Base-by-base conservation (phyloP, 108 stramenopile species). In the Pseudonitzschia delicatissima region DNA sequence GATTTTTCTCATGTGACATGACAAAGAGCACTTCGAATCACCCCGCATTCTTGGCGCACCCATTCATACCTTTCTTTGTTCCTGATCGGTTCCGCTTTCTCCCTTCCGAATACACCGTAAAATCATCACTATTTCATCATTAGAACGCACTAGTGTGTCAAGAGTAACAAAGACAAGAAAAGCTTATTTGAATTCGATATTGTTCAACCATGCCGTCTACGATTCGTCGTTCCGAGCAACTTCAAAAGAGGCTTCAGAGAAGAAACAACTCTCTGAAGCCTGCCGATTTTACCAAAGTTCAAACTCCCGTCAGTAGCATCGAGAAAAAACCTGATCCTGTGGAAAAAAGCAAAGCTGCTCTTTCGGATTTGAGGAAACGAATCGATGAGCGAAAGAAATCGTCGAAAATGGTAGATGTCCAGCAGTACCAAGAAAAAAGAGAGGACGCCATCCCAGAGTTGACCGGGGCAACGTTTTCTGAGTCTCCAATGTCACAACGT, bases 361-460 rank as follows among this genome's bases (percentile, higher is more conserved):
- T 61, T 26, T 37, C 60, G 23, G 40, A 40, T 28, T 37, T 61
- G 39, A 61, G 60, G 20, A 61, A 61, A 42, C 39, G 39, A 33
- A 40, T 42, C 21, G 25, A 61, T 17, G 25, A 61, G n/a, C 60
- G 36, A n/a, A 61, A 61, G 32, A 61, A 61, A 28, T 36, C 21
- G 28, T 26, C n/a, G 12, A 61, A 34, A 28, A 4, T 33, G 53
- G 12, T 33, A 8, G 34, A 42, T 40, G 20, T 23, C 60, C 60
- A 61, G 32, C 6, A 61, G 17, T 26, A 61, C 27, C 53, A 27
- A 31, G 53, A 55, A 27, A n/a, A 29, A 33, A 55, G 53, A 55
- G 31, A 55, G 32, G 53, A 55, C 5, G 31, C 5, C 11, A 17
- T 5, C 12, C 31, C 21, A 55, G 31, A 55, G 3, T 5, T 55